phyloP scores from a whole-genome alignment of 768 basidiomycete genomes.

The Boletellus ananiceps region DNA sequence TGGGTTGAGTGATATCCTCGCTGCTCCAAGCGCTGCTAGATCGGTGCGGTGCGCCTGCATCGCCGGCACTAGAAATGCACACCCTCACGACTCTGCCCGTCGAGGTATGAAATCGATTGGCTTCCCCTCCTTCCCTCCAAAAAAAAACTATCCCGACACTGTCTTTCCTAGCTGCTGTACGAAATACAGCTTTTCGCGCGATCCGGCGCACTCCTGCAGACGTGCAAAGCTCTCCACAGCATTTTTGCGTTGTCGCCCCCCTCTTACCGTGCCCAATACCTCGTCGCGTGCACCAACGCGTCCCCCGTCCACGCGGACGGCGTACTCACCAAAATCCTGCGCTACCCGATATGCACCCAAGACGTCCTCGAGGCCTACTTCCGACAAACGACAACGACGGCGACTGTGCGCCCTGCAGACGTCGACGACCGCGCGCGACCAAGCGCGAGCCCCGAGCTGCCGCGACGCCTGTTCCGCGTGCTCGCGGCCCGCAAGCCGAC shows the following conservation, averaged over 20 bases:
- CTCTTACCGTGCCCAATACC: conserved; percentile 62
- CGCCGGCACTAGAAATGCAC: conserved; percentile 6
- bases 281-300: conserved; percentile 37
- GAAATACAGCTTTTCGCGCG: conserved; percentile 70
- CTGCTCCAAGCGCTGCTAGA: too few relatives aligned
- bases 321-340: conserved; percentile 45
- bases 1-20: too few relatives aligned
- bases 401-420: background rate
- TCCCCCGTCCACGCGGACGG: conserved; percentile 4
- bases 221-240: conserved; percentile 48
- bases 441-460: conserved; percentile 44
- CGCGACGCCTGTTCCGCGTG: conserved; percentile 60
- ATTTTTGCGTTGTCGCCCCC: conserved; percentile 55
- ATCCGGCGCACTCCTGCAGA: conserved; percentile 57
- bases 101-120: conserved; percentile 26
- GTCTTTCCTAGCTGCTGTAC: conserved; percentile 57
- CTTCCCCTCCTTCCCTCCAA: background rate
- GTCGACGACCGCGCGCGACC: too few relatives aligned
- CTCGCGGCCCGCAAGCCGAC: conserved; percentile 33
- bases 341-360: conserved; percentile 36
- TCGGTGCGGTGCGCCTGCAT: too few relatives aligned
- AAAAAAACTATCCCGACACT: conserved; percentile 7
- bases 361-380: conserved; percentile 46
- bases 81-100: conserved; percentile 31
- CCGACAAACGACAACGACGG: conserved; percentile 5